phyloP scores from a whole-genome alignment of 257 asterid genomes.

The Solanum phureja region DNA sequence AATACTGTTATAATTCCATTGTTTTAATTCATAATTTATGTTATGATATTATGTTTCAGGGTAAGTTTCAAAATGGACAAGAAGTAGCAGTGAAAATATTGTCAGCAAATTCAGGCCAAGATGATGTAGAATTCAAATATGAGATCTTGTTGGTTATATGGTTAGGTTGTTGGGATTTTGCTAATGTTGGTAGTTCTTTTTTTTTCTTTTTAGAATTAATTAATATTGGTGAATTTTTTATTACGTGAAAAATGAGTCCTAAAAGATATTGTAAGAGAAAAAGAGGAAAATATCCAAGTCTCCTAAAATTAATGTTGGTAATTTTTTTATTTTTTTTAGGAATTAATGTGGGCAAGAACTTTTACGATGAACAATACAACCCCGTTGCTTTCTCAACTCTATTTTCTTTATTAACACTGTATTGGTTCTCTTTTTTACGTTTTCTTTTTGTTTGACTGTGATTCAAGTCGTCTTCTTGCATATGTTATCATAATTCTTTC shows the following conservation, averaged over 20 bases:
- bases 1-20: not conserved
- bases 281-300: not conserved
- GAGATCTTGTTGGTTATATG: not conserved
- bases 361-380: not conserved
- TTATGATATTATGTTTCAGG: not conserved
- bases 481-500: not conserved
- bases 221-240: too few relatives aligned
- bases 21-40: not conserved
- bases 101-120: slow-evolving; percentile 5
- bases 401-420: not conserved
- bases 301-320: not conserved
- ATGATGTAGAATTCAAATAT: slow-evolving; percentile 1
- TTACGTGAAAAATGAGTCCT: too few relatives aligned
- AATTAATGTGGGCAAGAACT: not conserved
- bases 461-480: not conserved
- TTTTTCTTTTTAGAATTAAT: too few relatives aligned
- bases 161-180: too few relatives aligned
- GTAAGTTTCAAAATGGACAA: not conserved
- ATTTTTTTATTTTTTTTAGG: not conserved
- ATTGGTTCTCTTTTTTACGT: not conserved
- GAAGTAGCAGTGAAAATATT: slow-evolving; percentile 18
- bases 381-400: not conserved
- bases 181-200: too few relatives aligned
- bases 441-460: too few relatives aligned
- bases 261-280: too few relatives aligned